Evolutionary conservation across 1,284 basidiomycete genomes (phyloP).

Genomic region (Cutaneotrichosporon arboriforme): DNA sequence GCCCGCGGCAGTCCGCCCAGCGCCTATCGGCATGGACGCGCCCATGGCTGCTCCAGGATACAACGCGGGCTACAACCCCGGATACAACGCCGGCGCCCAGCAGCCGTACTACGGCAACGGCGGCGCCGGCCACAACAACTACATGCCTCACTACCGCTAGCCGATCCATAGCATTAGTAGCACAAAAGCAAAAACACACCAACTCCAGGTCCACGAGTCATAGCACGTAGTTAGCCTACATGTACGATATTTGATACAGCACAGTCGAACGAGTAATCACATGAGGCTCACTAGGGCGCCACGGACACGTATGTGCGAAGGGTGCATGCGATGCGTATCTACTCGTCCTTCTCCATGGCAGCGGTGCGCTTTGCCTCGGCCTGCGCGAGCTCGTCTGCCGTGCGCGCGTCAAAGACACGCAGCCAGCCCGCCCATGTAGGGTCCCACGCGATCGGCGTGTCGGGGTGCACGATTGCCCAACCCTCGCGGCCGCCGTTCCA

Average conservation of each 20-base stretch:
- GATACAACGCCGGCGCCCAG: no score
- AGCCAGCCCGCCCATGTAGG: slow-evolving; percentile 63
- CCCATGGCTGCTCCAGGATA: not conserved
- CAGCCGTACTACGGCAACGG: no score
- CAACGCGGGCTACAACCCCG: not conserved
- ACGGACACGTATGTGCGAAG: not conserved
- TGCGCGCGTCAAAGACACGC: slow-evolving; percentile 54
- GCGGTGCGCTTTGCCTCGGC: not conserved
- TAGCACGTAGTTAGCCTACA: no score
- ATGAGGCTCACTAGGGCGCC: no score
- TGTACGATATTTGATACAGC: no score
- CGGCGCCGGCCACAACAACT: no score
- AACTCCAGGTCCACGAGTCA: no score
- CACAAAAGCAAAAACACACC: no score
- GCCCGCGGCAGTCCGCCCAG: slow-evolving; percentile 1
- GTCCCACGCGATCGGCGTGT: slow-evolving; percentile 66
- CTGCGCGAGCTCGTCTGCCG: not conserved
- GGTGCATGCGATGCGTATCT: slow-evolving; percentile 1
- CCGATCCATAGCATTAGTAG: no score
- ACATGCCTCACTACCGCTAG: no score
- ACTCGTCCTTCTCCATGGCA: not conserved
- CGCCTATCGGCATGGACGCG: slow-evolving; percentile 11
- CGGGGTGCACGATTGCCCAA: slow-evolving; percentile 68
- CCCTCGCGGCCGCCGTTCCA: slow-evolving; percentile 74
- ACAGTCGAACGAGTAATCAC: no score